A percentile compares a stretch with the other conserved stretches of the same genome.
phyloP scores from a whole-genome alignment of 2,329 filamentous ascomycete genomes.

The Colletotrichum siamense region DNA sequence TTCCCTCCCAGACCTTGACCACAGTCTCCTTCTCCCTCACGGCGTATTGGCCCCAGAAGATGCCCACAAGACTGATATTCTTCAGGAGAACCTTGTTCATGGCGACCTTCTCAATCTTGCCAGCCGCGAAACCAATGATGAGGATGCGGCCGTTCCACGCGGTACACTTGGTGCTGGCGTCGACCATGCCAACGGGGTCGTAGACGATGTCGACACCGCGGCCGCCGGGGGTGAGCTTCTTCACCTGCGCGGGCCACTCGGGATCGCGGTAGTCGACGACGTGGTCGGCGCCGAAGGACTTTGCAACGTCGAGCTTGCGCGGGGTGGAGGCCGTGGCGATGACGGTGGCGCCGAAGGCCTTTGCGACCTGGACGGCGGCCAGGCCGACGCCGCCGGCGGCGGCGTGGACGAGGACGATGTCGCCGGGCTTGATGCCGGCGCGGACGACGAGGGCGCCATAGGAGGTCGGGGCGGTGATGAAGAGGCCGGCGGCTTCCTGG shows the following conservation, averaged over 20 bases:
- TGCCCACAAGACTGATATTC: constrained; percentile 87
- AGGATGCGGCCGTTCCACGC: constrained; percentile 91
- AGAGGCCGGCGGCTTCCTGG: constrained; percentile 84
- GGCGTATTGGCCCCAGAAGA: constrained; percentile 91
- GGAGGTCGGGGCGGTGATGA: constrained; percentile 89
- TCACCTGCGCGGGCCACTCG: constrained; percentile 72
- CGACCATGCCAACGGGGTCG: constrained; percentile 91
- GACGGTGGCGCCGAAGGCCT: constrained; percentile 90
- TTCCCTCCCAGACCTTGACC: constrained; percentile 78
- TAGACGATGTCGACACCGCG: constrained; percentile 89
- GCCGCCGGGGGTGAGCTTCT: constrained; percentile 75
- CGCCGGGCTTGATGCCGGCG: constrained; percentile 78
- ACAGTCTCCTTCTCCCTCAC: constrained; percentile 75
- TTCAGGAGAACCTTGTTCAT: constrained; percentile 93
- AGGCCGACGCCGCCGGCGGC: constrained; percentile 91
- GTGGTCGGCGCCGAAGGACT: constrained; percentile 83
- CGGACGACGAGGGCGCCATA: constrained; percentile 84
- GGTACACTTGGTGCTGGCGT: constrained; percentile 86
- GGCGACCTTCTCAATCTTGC: constrained; percentile 85
- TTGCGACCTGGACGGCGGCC: constrained; percentile 90
- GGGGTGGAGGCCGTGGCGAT: constrained; percentile 86
- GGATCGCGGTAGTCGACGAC: constrained; percentile 76
- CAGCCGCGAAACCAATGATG: constrained; percentile 76
- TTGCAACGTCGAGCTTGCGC: constrained; percentile 81
- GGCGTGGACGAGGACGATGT: constrained; percentile 89